A percentile compares a stretch with the other conserved stretches of the same genome.
Evolutionary conservation across 345 rosid species (phyloP).

Genomic region (Eucalyptus cladocalyx): DNA sequence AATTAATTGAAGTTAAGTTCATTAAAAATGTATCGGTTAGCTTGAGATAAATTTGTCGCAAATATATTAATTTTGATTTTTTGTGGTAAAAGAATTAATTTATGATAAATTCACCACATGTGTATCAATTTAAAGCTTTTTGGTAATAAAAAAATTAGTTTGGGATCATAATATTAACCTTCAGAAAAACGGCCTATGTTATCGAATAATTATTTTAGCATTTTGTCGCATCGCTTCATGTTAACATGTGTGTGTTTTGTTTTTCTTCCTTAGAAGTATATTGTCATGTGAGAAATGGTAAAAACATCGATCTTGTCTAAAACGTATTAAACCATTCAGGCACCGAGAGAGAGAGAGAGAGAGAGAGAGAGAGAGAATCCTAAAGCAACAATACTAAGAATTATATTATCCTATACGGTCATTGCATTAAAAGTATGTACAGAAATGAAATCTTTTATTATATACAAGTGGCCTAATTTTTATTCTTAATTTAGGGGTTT

Average conservation of each 20-base stretch:
- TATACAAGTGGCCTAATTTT: not conserved
- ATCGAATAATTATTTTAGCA: not conserved
- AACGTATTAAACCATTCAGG: not conserved
- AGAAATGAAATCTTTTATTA: not conserved
- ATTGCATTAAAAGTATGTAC: not conserved
- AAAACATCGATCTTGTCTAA: not conserved
- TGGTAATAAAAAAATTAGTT: no score
- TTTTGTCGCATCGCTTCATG: not conserved
- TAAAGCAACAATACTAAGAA: not conserved
- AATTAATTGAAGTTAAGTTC: no score
- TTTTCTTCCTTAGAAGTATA: not conserved
- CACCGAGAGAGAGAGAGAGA: not conserved
- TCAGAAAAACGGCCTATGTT: not conserved
- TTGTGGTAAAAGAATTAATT: no score
- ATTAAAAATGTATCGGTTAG: no score
- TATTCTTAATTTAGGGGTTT: not conserved
- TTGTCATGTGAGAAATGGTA: not conserved
- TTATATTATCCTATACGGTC: not conserved
- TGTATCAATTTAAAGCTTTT: accelerated
- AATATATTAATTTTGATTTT: no score
- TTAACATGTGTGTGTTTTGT: not conserved
- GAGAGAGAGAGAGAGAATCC: not conserved
- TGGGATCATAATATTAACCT: no score
- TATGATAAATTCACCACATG: accelerated
- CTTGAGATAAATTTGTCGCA: no score